Conservation (phyloP, 208 protist species). For the Acanthamoeba castellanii region DNA sequence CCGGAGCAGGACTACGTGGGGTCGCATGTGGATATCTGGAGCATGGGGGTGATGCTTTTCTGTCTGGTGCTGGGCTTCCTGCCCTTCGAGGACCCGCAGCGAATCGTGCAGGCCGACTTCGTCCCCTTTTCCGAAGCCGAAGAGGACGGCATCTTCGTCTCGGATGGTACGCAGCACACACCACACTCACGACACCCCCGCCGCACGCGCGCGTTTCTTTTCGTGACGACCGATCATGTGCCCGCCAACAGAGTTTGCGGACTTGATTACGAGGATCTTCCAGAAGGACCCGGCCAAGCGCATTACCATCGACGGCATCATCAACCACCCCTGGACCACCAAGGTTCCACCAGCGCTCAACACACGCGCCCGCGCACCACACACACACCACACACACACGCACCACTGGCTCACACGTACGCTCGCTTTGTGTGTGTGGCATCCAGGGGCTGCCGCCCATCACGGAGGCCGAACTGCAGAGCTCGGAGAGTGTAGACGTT, state of each 20-base stretch:
- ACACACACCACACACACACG: no score
- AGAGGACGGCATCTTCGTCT: conserved; percentile 40
- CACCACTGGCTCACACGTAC: no score
- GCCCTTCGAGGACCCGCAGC: conserved; percentile 92
- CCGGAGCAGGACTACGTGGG: conserved; percentile 39
- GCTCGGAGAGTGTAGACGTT: not conserved
- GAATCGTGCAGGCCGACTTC: conserved; percentile 49
- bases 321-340: conserved; percentile 58
- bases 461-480: not conserved
- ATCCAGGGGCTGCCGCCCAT: conserved; percentile 4
- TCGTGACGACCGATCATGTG: not conserved
- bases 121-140: conserved; percentile 43
- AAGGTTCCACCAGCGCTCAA: no score
- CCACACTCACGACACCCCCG: not conserved
- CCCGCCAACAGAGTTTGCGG: conserved; percentile 54
- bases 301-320: conserved; percentile 60
- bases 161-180: not conserved
- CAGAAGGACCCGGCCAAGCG: conserved; percentile 59
- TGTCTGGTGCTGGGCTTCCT: conserved; percentile 97
- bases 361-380: not conserved
- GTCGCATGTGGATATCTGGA: conserved; percentile 89
- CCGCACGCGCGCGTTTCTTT: not conserved
- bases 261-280: conserved; percentile 48
- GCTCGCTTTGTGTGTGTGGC: not conserved
- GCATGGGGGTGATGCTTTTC: conserved; percentile 97